A percentile compares a stretch with the other conserved stretches of the same genome.
Conservation (phyloP, 1,284 basidiomycete genomes). For the Coniferiporia weirii region DNA sequence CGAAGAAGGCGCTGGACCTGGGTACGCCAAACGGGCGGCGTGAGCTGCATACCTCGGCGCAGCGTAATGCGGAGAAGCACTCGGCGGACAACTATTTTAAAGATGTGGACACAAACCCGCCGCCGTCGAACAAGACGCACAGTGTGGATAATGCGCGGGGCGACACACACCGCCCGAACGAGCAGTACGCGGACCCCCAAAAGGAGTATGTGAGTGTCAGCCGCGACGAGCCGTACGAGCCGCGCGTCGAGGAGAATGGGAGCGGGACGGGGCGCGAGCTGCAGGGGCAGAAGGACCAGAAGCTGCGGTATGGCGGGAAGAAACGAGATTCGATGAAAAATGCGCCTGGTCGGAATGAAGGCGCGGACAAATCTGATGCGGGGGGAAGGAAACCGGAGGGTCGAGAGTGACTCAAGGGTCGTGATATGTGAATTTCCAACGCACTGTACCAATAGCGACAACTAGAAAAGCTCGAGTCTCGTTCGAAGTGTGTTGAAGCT, state of each 20-base stretch:
- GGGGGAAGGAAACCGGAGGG: slow-evolving; percentile 7
- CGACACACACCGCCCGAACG: slow-evolving; percentile 14
- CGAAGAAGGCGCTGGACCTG: no score
- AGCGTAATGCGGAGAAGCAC: neutral
- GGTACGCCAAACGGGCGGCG: no score
- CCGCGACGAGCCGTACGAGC: slow-evolving; percentile 17
- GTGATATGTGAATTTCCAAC: neutral
- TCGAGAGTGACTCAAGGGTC: neutral
- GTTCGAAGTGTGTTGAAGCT: no score
- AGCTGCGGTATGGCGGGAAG: slow-evolving; percentile 14
- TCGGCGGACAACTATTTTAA: slow-evolving; percentile 15
- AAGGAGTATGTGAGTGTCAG: slow-evolving; percentile 17
- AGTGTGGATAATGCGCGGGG: slow-evolving; percentile 4
- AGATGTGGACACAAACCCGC: slow-evolving; percentile 13
- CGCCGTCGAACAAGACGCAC: slow-evolving; percentile 13
- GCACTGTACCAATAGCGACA: neutral
- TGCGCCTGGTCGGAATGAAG: neutral
- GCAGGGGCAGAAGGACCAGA: slow-evolving; percentile 11
- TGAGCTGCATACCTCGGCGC: neutral
- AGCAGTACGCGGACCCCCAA: slow-evolving; percentile 16
- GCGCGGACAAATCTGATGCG: slow-evolving; percentile 8
- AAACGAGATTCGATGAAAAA: slow-evolving; percentile 2
- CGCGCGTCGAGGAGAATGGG: neutral
- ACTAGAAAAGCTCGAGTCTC: no score
- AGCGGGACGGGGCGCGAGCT: slow-evolving; percentile 6